phyloP scores from a whole-genome alignment of 192 early-diverging fungal genomes.

The Backusella macrospora region DNA sequence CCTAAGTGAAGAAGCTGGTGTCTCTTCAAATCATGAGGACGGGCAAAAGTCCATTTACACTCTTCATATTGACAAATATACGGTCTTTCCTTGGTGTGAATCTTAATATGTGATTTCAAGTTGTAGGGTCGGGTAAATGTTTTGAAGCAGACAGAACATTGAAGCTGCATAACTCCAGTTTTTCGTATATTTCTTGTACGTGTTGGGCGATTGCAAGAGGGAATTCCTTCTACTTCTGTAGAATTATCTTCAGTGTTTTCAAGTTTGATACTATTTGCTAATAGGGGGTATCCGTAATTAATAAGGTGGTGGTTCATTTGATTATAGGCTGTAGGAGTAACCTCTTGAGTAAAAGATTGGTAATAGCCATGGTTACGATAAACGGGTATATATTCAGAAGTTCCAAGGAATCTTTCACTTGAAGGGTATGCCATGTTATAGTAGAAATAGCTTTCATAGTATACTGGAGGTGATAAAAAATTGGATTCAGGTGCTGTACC shows the following conservation, averaged over 20 bases:
- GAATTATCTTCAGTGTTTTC: not conserved
- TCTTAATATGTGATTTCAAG: slow-evolving; percentile 72
- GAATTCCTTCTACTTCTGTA: not conserved
- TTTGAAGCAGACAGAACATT: slow-evolving; percentile 28
- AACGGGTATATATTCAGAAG: not conserved
- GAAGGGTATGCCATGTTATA: not conserved
- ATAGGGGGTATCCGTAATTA: not conserved
- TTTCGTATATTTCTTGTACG: not conserved
- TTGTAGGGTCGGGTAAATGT: slow-evolving; percentile 73
- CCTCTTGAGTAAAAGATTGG: not conserved
- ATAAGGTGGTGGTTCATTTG: not conserved
- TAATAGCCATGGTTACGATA: not conserved
- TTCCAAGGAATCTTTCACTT: not conserved
- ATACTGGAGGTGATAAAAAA: not conserved
- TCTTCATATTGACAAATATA: slow-evolving; percentile 54
- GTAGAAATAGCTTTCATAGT: not conserved
- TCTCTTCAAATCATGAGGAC: slow-evolving; percentile 74
- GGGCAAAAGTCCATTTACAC: slow-evolving; percentile 65
- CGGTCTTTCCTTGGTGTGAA: slow-evolving; percentile 76
- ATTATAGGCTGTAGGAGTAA: not conserved
- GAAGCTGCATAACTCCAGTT: not conserved
- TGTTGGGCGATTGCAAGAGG: not conserved
- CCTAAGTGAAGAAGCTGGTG: slow-evolving; percentile 76
- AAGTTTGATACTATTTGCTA: not conserved
- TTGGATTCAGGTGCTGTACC: not conserved